Evolutionary conservation across 306 rosid species (phyloP), one percentile per base, ranked within the genome.

Genomic region (Mimosa pudica): DNA sequence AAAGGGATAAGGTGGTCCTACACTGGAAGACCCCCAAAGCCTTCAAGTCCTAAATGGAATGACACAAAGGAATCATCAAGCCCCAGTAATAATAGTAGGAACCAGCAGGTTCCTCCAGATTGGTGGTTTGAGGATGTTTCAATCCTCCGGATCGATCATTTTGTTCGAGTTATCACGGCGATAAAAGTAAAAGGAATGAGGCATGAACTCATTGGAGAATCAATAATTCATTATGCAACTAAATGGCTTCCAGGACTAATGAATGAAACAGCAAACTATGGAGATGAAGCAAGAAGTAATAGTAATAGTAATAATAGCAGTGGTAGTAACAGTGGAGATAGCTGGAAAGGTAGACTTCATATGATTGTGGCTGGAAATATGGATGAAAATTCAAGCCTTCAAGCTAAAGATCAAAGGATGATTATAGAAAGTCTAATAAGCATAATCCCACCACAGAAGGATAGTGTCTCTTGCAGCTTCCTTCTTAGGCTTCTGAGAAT

Each of bases 71-170:
- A 96, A 62, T 85, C 94, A 6, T 85, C 94, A 7, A 96, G 94
- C 81, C 97, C 99, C n/a, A 1, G 5, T 38, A 82, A 91, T 78
- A 38, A 38, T 38, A 82, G 92, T 78, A 87, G 81, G 86, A 91
- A 81, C 68, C 97, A 89, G 78, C 87, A 79, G 30, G 98, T 90
- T 79, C 99, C 98, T 78, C 88, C 93, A 20, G 98, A 96, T 85
- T 96, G 99, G 99, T 96, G 99, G 99, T 96, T 93, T 79, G 99
- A 96, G 83, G 99, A 96, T 77, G 93, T 85, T 73, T 90, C 98
- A 2, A 90, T 96, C 73, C 90, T 96, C 5, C 85, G 99, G 84
- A 96, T 96, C 69, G 99, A 96, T 86, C 99, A 96, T 71, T 96
- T 89, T 87, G 93, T 96, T 36, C 87, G 97, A 79, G 99, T 96